These are phyloP conservation scores for Eurotiales sp. DNA, from an alignment of 2,329 filamentous ascomycete genomes.

Conservation along the genomic window DNA sequence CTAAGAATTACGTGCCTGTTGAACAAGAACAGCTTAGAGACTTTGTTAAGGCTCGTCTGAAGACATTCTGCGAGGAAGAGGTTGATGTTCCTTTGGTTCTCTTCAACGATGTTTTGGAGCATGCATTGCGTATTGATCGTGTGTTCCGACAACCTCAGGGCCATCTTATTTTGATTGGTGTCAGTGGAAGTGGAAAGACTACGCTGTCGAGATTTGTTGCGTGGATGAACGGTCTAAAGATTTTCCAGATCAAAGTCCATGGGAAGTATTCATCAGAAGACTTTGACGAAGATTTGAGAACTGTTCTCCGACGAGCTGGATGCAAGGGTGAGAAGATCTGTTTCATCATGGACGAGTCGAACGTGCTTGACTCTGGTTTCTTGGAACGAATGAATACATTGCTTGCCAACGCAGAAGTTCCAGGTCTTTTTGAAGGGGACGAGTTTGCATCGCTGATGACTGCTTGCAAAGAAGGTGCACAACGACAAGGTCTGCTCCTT, in stretches of 20 bases:
- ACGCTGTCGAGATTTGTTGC: constrained; percentile 96
- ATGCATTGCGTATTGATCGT: constrained; percentile 95
- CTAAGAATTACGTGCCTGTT: constrained; percentile 96
- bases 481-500: constrained; percentile 87
- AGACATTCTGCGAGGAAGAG: constrained; percentile 99
- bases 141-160: constrained; percentile 98
- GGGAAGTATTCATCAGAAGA: constrained; percentile 97
- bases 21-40: constrained; percentile 92
- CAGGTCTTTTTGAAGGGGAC: constrained; percentile 97
- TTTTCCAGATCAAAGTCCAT: constrained; percentile 99
- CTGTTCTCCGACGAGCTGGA: constrained; percentile 86
- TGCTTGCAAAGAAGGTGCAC: constrained; percentile 95
- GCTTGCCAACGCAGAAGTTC: constrained; percentile 97
- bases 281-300: constrained; percentile 95
- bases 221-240: constrained; percentile 99
- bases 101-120: constrained; percentile 99
- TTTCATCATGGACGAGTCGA: constrained; percentile 99
- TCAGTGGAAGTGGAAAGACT: constrained; percentile 97
- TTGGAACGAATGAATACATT: constrained; percentile 98
- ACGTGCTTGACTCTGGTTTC: constrained; percentile 97
- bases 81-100: constrained; percentile 96
- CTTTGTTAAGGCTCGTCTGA: constrained; percentile 94
- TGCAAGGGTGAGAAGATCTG: constrained; percentile 99
- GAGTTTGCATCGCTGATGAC: constrained; percentile 99
- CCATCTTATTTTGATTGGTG: constrained; percentile 96